Evolutionary conservation across 345 rosid species (phyloP).

Genomic region (Acer negundo): DNA sequence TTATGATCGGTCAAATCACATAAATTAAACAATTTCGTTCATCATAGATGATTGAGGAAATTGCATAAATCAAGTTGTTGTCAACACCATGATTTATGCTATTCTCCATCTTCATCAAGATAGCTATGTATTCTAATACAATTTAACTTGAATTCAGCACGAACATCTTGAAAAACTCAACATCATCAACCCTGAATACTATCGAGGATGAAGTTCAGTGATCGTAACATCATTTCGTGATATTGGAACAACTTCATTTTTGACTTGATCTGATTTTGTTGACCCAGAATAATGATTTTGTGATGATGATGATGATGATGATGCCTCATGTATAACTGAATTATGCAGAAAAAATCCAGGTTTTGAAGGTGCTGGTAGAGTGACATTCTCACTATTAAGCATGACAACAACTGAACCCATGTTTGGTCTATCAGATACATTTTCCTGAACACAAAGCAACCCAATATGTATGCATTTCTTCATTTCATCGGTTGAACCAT

Average conservation of each 20-base stretch:
- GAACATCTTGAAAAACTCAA: not conserved
- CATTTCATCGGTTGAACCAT: slow-evolving; percentile 36
- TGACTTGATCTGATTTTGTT: not conserved
- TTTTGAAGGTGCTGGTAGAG: slow-evolving; percentile 40
- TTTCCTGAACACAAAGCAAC: slow-evolving; percentile 57
- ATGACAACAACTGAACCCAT: slow-evolving; percentile 45
- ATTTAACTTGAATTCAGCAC: too few relatives aligned
- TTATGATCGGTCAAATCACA: too few relatives aligned
- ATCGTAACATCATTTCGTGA: slow-evolving; percentile 25
- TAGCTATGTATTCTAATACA: too few relatives aligned
- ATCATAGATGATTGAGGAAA: too few relatives aligned
- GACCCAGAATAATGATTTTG: not conserved
- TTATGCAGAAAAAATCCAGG: slow-evolving; percentile 27
- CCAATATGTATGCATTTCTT: slow-evolving; percentile 59
- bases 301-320: slow-evolving; percentile 1
- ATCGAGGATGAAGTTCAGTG: slow-evolving; percentile 27
- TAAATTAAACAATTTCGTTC: too few relatives aligned
- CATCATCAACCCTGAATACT: not conserved
- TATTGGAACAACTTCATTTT: too few relatives aligned
- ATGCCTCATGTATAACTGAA: not conserved
- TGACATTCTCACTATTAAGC: slow-evolving; percentile 43
- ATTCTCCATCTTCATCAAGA: too few relatives aligned
- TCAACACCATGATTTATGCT: too few relatives aligned
- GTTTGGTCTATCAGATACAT: slow-evolving; percentile 37
- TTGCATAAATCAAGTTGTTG: too few relatives aligned